Evolutionary conservation across 345 rosid genomes (phyloP).

Genomic region (Turnera subulata): DNA sequence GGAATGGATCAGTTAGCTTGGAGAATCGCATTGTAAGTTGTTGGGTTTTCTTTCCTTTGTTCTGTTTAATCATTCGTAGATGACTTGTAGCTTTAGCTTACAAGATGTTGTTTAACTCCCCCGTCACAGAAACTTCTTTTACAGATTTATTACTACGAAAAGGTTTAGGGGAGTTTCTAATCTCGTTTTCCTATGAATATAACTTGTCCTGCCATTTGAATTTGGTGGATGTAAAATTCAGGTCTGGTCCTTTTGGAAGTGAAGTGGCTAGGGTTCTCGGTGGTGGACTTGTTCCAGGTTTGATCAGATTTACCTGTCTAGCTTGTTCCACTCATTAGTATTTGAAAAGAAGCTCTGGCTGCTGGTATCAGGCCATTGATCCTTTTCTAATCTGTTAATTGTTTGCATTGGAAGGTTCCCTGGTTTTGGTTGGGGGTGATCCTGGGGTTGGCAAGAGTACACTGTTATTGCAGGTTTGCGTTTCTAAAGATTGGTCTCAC

Average conservation of each 20-base stretch:
- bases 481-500: neutral
- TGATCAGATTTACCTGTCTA: constrained; percentile 13
- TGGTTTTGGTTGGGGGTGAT: constrained; percentile 89
- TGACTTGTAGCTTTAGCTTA: neutral
- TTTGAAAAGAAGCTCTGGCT: too few relatives aligned
- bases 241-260: constrained; percentile 71
- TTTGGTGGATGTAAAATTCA: constrained; percentile 25
- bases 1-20: constrained; percentile 56
- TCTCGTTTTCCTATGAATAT: too few relatives aligned
- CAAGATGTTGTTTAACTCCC: neutral
- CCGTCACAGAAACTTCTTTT: neutral
- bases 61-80: too few relatives aligned
- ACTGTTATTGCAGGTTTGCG: constrained; percentile 68
- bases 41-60: too few relatives aligned
- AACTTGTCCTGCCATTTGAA: too few relatives aligned
- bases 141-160: neutral
- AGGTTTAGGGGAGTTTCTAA: too few relatives aligned
- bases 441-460: constrained; percentile 99
- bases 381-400: neutral
- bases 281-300: constrained; percentile 97
- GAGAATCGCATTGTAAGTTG: constrained; percentile 67
- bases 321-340: too few relatives aligned
- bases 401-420: constrained; percentile 50
- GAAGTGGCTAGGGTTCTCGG: constrained; percentile 94
- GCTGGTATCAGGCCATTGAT: neutral